These are phyloP conservation scores for Hydnomerulius pinastri DNA, from an alignment of 768 basidiomycete genomes.

Conservation along the genomic window DNA sequence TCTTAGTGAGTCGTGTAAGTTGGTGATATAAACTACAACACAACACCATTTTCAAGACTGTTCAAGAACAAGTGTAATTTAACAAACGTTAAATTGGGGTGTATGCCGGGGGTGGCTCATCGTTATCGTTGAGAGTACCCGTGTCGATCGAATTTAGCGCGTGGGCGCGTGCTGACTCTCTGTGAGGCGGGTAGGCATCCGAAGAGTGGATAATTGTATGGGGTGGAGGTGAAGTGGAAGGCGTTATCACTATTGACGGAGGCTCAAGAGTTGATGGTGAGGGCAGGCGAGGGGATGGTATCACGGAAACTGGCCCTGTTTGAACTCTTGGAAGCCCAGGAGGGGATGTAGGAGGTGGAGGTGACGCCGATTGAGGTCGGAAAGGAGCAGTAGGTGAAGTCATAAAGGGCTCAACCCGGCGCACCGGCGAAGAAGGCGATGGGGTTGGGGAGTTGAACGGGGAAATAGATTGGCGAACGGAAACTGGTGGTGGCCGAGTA, in stretches of 20 bases:
- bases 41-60: neutral
- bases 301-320: too few relatives aligned
- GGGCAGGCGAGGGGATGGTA: neutral
- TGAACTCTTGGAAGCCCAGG: neutral
- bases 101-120: conserved; percentile 30
- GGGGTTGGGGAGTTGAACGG: neutral
- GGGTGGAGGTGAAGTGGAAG: neutral
- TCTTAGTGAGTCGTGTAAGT: too few relatives aligned
- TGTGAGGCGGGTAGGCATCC: neutral
- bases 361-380: neutral
- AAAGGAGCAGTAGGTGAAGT: neutral
- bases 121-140: conserved; percentile 4
- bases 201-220: neutral
- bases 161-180: conserved; percentile 4
- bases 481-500: neutral
- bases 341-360: neutral
- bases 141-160: conserved; percentile 12
- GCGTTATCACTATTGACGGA: too few relatives aligned
- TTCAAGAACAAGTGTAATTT: neutral
- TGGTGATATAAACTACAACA: neutral
- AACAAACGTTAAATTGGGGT: conserved; percentile 17
- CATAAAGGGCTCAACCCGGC: neutral
- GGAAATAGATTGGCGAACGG: conserved; percentile 1
- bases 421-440: conserved; percentile 6
- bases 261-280: too few relatives aligned